These are phyloP conservation scores for Nicotiana obtusifolia DNA, from an alignment of 257 asterid species.

Conservation along the genomic window DNA sequence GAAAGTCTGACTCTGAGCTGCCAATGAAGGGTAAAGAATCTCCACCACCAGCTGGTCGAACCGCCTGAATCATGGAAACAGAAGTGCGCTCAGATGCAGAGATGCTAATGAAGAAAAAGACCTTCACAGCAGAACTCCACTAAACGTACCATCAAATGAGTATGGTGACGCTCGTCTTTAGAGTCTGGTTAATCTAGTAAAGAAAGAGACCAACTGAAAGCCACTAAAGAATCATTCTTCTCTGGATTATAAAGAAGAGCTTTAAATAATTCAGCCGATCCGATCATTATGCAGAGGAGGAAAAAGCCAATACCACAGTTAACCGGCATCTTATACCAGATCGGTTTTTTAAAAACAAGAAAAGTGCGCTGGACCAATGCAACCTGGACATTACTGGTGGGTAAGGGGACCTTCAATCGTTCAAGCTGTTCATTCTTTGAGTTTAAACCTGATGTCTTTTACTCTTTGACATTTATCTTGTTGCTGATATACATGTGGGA, in stretches of 20 bases:
- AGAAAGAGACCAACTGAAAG: constrained; percentile 36
- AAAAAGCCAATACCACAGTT: constrained; percentile 47
- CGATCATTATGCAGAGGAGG: constrained; percentile 25
- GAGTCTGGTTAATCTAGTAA: constrained; percentile 50
- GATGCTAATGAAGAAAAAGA: constrained; percentile 25
- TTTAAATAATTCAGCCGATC: constrained; percentile 34
- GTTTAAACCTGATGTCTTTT: neutral
- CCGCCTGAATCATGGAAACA: constrained; percentile 34
- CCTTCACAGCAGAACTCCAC: constrained; percentile 24
- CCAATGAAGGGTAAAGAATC: constrained; percentile 31
- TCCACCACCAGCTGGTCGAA: constrained; percentile 43
- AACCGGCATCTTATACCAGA: constrained; percentile 62
- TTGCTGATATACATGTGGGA: neutral
- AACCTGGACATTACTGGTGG: constrained; percentile 88
- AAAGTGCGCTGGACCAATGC: constrained; percentile 67
- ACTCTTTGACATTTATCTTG: neutral
- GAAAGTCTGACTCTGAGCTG: constrained; percentile 22
- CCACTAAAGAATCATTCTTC: constrained; percentile 41
- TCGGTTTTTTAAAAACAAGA: constrained; percentile 56
- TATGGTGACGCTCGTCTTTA: constrained; percentile 57
- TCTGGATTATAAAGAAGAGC: constrained; percentile 47
- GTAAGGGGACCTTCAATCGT: neutral
- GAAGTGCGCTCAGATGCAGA: constrained; percentile 49
- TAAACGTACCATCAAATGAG: constrained; percentile 65
- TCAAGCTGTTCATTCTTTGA: neutral